Conservation (phyloP, 1,284 basidiomycete species). For the Chalciporus sp. region DNA sequence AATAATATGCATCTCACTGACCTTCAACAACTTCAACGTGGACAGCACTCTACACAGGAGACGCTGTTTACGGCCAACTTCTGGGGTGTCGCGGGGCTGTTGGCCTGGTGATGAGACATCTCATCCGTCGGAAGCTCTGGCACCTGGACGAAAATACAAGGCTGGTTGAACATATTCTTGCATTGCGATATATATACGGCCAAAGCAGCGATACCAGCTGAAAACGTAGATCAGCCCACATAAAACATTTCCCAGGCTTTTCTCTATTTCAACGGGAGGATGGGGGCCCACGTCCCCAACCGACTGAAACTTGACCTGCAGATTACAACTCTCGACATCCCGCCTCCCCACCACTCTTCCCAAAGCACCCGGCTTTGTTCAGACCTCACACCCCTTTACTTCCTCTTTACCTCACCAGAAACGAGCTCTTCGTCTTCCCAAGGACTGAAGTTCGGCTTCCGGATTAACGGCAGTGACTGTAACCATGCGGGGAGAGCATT, state of each 20-base stretch:
- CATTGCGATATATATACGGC: constrained; percentile 37
- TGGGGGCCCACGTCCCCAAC: constrained; percentile 8
- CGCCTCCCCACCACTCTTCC: too few species aligned
- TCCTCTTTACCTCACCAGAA: constrained; percentile 23
- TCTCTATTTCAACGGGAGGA: constrained; percentile 18
- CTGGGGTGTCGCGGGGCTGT: too few species aligned
- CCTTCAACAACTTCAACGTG: too few species aligned
- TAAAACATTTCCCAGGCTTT: constrained; percentile 16
- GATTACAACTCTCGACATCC: constrained; percentile 5
- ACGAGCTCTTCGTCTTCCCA: constrained; percentile 62
- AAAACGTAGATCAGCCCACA: constrained; percentile 24
- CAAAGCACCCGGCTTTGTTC: constrained; percentile 3
- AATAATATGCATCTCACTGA: too few species aligned
- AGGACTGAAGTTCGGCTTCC: constrained; percentile 64
- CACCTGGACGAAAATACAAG: background rate
- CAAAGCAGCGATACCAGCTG: constrained; percentile 25
- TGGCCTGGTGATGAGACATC: too few species aligned
- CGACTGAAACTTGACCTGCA: constrained; percentile 15
- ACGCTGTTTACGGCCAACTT: too few species aligned
- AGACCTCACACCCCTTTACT: constrained; percentile 17
- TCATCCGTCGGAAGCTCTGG: background rate
- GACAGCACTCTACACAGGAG: too few species aligned
- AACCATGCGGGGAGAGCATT: constrained; percentile 54
- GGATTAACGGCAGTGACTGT: constrained; percentile 51
- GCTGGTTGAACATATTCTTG: constrained; percentile 29